Percentiles rank a stretch among this genome's conserved stretches.
phyloP scores from a whole-genome alignment of 116 monocot genomes.

The Trichopus zeylanicus region DNA sequence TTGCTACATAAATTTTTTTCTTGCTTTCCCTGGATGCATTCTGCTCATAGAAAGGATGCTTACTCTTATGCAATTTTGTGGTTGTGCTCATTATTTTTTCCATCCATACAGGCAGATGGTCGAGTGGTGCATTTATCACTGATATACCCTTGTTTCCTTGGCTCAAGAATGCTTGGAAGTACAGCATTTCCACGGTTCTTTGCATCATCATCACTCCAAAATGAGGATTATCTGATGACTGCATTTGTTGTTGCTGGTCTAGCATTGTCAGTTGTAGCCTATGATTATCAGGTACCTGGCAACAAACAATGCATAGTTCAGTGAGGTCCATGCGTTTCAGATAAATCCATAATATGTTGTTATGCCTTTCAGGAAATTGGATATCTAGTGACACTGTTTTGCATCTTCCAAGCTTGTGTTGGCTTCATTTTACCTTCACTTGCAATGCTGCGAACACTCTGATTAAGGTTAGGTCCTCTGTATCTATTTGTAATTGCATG shows the following conservation, averaged over 20 bases:
- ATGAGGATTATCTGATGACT: conserved; percentile 51
- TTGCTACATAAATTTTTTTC: no score
- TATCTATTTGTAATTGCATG: no score
- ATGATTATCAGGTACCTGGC: conserved; percentile 86
- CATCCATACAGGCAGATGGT: conserved; percentile 69
- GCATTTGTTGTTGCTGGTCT: conserved; percentile 55
- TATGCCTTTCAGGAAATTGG: conserved; percentile 56
- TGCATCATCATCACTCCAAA: conserved; percentile 24
- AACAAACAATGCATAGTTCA: background rate
- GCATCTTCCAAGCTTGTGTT: conserved; percentile 73
- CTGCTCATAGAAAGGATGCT: no score
- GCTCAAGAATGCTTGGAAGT: conserved; percentile 91
- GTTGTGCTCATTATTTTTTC: conserved; percentile 1
- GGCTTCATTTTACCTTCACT: conserved; percentile 84
- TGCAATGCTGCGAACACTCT: conserved; percentile 76
- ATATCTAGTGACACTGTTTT: conserved; percentile 57
- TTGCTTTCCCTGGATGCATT: no score
- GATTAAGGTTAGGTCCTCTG: no score
- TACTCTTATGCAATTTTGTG: no score
- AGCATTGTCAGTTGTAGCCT: conserved; percentile 54
- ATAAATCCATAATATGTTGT: background rate
- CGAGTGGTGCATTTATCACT: conserved; percentile 62
- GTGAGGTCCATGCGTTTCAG: background rate
- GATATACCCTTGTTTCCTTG: conserved; percentile 83
- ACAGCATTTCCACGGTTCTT: conserved; percentile 65